Percentiles rank a stretch among this genome's conserved stretches.
phyloP scores from a whole-genome alignment of 2,329 filamentous ascomycete genomes.

The Penicillium brevicompactum region DNA sequence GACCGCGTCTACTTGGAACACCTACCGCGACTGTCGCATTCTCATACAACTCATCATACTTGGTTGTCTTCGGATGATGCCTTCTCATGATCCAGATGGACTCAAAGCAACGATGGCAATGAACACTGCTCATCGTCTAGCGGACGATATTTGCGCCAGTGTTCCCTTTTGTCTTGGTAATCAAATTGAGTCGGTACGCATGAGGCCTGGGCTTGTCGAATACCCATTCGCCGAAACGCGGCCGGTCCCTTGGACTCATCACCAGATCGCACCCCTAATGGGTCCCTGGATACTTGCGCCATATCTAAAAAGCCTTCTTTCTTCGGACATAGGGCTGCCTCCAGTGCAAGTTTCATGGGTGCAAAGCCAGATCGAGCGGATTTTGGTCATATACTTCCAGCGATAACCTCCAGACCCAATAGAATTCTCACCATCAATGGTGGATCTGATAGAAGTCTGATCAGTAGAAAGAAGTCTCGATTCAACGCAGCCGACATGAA shows the following conservation, averaged over 20 bases:
- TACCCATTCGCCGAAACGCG: slow-evolving; percentile 27
- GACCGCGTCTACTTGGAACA: slow-evolving; percentile 33
- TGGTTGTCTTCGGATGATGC: slow-evolving; percentile 24
- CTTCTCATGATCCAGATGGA: slow-evolving; percentile 7
- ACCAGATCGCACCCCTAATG: slow-evolving; percentile 27
- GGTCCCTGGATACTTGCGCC: slow-evolving; percentile 29
- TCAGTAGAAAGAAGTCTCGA: too few relatives aligned
- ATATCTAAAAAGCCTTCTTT: slow-evolving; percentile 23
- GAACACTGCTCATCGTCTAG: slow-evolving; percentile 18
- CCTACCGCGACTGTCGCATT: slow-evolving; percentile 32
- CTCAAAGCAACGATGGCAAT: slow-evolving; percentile 5
- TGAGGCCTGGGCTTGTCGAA: slow-evolving; percentile 22
- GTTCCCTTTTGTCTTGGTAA: slow-evolving; percentile 32
- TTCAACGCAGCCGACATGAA: background rate
- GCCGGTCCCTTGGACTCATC: slow-evolving; percentile 19
- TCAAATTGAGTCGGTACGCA: slow-evolving; percentile 24
- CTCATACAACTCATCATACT: slow-evolving; percentile 31
- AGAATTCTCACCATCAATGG: too few relatives aligned
- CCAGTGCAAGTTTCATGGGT: slow-evolving; percentile 26
- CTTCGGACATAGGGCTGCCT: slow-evolving; percentile 17
- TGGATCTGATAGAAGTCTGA: too few relatives aligned
- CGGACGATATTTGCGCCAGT: slow-evolving; percentile 30
- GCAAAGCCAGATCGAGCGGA: slow-evolving; percentile 23
- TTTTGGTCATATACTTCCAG: slow-evolving; percentile 29
- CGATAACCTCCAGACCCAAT: background rate